Base-by-base conservation (phyloP, 805 yeast species). In the Yamadazyma endophytica region DNA sequence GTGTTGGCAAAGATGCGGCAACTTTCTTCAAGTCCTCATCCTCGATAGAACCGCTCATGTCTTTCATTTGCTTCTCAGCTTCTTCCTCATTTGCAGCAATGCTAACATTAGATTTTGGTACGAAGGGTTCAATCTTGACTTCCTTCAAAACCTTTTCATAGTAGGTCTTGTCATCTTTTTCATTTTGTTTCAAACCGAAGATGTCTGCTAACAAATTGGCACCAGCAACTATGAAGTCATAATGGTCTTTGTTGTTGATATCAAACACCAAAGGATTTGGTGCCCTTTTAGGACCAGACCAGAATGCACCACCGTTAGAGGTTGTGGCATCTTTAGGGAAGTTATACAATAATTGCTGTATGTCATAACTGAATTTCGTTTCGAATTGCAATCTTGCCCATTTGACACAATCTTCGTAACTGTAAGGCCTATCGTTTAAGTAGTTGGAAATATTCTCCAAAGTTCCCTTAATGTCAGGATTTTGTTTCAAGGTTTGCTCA, bases 201-300 rank as follows among this genome's bases (percentile, higher is more conserved):
- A 87, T 83, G 58, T 61, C 85, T 0, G 98, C 97, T 49, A 89
- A 79, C 45, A 92, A 71, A 53, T 87, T 86, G 2, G 98, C 97
- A 33, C 82, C 97, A 11, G 85, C 95, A 33, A 79, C 79, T 34
- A 92, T 66, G 50, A 90, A 92, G 47, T 83, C 76, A 55, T 80
- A 73, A 56, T 90, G 97, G 47, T 86, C 83, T 9, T 70, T 69
- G 52, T 87, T 77, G 48, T 77, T 65, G 44, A 82, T 69, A 52
- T 88, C 90, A 54, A 92, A 88, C 9, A 43, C 67, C 41, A 88
- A 70, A n/a, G 96, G 86, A 26, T 71, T 75, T 29, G 99, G 99
- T 13, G 96, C 95, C 57, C 97, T 80, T 64, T 92, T 92, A 20
- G 97, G 92, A 34, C 97, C 96, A 13, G 95, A 77, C 99, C 99